Evolutionary conservation across 2,329 filamentous ascomycete genomes (phyloP), one percentile per base, ranked within the genome.

Genomic region (Balansia obtecta): DNA sequence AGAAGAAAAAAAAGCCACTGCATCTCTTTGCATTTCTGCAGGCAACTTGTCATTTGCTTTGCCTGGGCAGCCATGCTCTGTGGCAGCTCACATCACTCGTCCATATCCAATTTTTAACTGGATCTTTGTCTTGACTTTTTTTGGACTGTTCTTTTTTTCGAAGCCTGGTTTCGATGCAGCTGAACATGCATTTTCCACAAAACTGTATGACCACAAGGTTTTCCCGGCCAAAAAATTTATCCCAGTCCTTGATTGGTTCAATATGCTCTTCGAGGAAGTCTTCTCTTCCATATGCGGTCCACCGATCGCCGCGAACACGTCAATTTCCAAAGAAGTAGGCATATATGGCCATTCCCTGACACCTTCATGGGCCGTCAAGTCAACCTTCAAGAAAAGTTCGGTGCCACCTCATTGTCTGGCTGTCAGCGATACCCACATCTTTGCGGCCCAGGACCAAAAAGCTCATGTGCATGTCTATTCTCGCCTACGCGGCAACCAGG

Each of bases 391-490:
- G 75, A 97, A 95, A 71, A 95, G 87, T 71, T 86, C 87, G 15
- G 82, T 83, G n/a, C 76, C 83, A 27, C 72, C 77, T 52, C 87
- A 91, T 65, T 85, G 87, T 58, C 71, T 98, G 50, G 90, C 88
- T 32, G 76, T 90, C 58, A 94, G 78, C 66, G 74, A 79, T 43
- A 83, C 83, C 18, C 93, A 98, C 64, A 76, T 97, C 45, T 98
- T 95, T 64, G 85, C 90, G 4, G 91, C 88, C 4, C 93, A 98
- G 65, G 77, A 85, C 46, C 89, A 90, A 56, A 97, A 95, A 67
- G 88, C 89, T 0, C 86, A 95, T 41, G 78, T 98, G 1, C 88
- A 97, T 68, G 88, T 98, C 50, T 98, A 97, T 68, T 90, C 80
- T 52, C 79, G 89, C 50, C 76, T 82, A 52, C 86, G 86, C 55